These are phyloP conservation scores for Leccinum truebloodii DNA, from an alignment of 768 basidiomycete genomes.

Conservation along the genomic window DNA sequence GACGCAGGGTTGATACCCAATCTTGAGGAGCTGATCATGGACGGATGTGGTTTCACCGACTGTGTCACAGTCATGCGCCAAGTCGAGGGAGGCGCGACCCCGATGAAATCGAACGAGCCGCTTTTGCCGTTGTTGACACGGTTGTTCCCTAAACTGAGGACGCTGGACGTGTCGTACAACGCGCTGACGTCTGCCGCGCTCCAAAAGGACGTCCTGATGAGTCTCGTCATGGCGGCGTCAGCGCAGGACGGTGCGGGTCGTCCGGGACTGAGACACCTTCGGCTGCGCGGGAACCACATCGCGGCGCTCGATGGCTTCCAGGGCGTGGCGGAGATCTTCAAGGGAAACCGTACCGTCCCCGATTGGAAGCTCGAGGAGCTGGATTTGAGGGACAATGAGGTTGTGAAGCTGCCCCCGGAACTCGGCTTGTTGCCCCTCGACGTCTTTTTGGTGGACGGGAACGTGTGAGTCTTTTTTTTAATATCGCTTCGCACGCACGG, in stretches of 20 bases:
- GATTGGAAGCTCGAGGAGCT: conserved; percentile 82
- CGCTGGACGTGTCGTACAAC: conserved; percentile 79
- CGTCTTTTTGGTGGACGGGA: conserved; percentile 82
- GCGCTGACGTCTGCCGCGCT: conserved; percentile 55
- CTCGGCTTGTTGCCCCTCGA: conserved; percentile 77
- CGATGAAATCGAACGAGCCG: conserved; percentile 50
- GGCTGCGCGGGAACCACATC: conserved; percentile 68
- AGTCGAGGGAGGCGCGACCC: conserved; percentile 33
- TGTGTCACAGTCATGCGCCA: conserved; percentile 48
- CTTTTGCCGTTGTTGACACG: conserved; percentile 59
- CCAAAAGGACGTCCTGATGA: conserved; percentile 45
- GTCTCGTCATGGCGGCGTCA: conserved; percentile 53
- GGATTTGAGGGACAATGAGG: conserved; percentile 81
- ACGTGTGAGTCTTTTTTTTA: conserved; percentile 55
- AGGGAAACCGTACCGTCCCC: conserved; percentile 58
- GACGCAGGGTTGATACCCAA: conserved; percentile 52
- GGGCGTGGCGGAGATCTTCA: conserved; percentile 62
- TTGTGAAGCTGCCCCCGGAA: conserved; percentile 65
- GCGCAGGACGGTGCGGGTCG: conserved; percentile 31
- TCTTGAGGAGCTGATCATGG: conserved; percentile 73
- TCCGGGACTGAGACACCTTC: conserved; percentile 63
- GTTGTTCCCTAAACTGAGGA: conserved; percentile 70
- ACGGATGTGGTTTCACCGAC: conserved; percentile 72
- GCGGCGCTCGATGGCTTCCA: conserved; percentile 62
- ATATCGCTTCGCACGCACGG: not conserved